phyloP scores from a whole-genome alignment of 2,329 filamentous ascomycete species.

The Neofusicoccum ribis region DNA sequence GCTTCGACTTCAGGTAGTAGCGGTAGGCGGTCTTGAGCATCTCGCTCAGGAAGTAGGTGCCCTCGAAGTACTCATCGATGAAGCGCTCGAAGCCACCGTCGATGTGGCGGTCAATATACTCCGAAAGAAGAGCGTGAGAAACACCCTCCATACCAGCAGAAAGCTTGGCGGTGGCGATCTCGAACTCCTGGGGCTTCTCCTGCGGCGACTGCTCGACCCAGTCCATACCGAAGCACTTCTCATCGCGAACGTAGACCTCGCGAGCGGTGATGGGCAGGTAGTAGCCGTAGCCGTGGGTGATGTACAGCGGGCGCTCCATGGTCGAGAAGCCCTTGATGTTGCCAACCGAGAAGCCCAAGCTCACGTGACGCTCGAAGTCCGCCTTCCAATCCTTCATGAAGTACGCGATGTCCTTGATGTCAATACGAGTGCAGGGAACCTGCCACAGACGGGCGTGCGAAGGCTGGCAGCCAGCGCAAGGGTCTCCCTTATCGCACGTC shows the following conservation, averaged over 20 bases:
- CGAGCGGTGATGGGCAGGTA: conserved; percentile 89
- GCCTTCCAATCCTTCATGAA: conserved; percentile 99
- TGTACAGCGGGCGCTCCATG: conserved; percentile 71
- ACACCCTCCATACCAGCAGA: conserved; percentile 89
- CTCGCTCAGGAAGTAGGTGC: conserved; percentile 91
- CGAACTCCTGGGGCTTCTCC: conserved; percentile 75
- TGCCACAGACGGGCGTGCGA: conserved; percentile 96
- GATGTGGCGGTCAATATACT: conserved; percentile 94
- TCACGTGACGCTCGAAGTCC: conserved; percentile 89
- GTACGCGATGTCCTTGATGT: conserved; percentile 97
- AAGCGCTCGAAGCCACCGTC: conserved; percentile 90
- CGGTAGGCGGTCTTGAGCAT: conserved; percentile 95
- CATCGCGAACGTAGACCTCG: conserved; percentile 88
- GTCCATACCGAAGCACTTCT: conserved; percentile 89
- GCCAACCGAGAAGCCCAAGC: conserved; percentile 82
- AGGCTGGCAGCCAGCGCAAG: conserved; percentile 91
- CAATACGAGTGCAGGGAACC: conserved; percentile 94
- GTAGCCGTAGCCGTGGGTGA: conserved; percentile 95
- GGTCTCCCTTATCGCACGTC: conserved; percentile 96
- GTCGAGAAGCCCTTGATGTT: conserved; percentile 86
- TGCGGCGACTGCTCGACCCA: conserved; percentile 83
- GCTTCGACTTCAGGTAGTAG: conserved; percentile 85
- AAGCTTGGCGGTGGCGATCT: conserved; percentile 82
- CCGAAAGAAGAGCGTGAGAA: conserved; percentile 74
- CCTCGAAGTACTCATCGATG: conserved; percentile 94